These are phyloP conservation scores for Grosmannia clavigera DNA, from an alignment of 2,329 filamentous ascomycete species.

Conservation along the genomic window DNA sequence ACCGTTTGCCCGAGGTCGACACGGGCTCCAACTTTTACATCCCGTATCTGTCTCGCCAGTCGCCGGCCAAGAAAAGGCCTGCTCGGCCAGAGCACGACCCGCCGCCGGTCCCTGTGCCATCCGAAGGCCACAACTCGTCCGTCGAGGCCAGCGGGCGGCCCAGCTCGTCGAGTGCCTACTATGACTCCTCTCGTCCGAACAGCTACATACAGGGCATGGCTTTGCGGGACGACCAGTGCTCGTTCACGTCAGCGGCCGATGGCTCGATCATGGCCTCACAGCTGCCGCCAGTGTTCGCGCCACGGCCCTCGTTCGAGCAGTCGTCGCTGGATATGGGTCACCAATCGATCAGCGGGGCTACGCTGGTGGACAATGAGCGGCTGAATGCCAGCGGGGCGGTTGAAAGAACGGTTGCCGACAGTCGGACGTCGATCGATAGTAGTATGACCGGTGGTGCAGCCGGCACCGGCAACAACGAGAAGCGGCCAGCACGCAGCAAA, in stretches of 20 bases:
- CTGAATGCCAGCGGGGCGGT: background rate
- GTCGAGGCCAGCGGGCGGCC: slow-evolving; percentile 19
- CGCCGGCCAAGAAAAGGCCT: slow-evolving; percentile 10
- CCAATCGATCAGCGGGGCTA: slow-evolving; percentile 23
- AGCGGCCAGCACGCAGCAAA: slow-evolving; percentile 31
- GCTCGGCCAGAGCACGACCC: slow-evolving; percentile 35
- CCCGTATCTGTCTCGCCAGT: slow-evolving; percentile 28
- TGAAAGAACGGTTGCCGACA: background rate
- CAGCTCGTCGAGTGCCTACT: slow-evolving; percentile 26
- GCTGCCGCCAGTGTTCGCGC: background rate
- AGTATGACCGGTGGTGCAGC: background rate
- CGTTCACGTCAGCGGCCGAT: slow-evolving; percentile 26
- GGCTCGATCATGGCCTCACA: background rate
- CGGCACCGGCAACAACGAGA: slow-evolving; percentile 14
- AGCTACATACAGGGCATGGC: slow-evolving; percentile 20
- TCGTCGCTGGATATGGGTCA: slow-evolving; percentile 27
- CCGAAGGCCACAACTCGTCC: slow-evolving; percentile 14
- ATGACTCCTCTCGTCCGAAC: slow-evolving; percentile 27
- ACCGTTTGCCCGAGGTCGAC: slow-evolving; percentile 38
- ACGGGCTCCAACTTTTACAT: slow-evolving; percentile 37
- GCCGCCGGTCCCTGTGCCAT: slow-evolving; percentile 30
- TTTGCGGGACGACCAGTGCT: slow-evolving; percentile 26
- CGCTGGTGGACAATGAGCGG: slow-evolving; percentile 21
- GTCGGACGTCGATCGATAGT: too few species aligned
- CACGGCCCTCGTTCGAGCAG: slow-evolving; percentile 30